phyloP scores from a whole-genome alignment of 2,329 filamentous ascomycete genomes.

The Thielaviopsis ethacetica region DNA sequence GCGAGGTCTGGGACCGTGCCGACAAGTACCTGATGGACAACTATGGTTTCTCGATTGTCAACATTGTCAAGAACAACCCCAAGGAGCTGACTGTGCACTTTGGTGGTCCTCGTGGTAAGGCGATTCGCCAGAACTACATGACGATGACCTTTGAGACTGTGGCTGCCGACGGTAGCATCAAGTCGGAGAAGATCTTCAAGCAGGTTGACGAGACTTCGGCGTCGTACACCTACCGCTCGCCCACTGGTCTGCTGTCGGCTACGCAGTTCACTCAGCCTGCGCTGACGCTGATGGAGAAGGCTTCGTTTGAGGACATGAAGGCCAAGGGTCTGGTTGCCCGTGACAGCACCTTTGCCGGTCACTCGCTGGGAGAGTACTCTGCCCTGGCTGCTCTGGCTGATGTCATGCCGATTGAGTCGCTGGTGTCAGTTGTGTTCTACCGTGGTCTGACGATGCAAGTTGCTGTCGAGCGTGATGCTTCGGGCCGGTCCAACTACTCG shows the following conservation, averaged over 20 bases:
- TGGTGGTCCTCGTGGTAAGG: slow-evolving; percentile 88
- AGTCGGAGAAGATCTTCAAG: slow-evolving; percentile 99
- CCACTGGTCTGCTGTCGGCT: slow-evolving; percentile 83
- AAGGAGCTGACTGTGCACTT: slow-evolving; percentile 98
- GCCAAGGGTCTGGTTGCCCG: slow-evolving; percentile 88
- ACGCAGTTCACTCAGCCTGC: slow-evolving; percentile 98
- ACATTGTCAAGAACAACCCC: slow-evolving; percentile 98
- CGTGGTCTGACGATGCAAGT: slow-evolving; percentile 98
- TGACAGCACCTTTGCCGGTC: slow-evolving; percentile 93
- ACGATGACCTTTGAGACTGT: slow-evolving; percentile 99
- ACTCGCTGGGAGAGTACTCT: slow-evolving; percentile 96
- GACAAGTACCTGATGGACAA: slow-evolving; percentile 98
- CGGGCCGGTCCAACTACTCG: slow-evolving; percentile 90
- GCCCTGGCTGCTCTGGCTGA: slow-evolving; percentile 90
- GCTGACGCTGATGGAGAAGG: slow-evolving; percentile 98
- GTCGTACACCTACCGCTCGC: slow-evolving; percentile 93
- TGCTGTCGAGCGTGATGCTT: slow-evolving; percentile 86
- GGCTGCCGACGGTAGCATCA: slow-evolving; percentile 75
- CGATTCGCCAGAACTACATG: slow-evolving; percentile 98
- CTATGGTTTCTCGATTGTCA: slow-evolving; percentile 94
- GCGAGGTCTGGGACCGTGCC: slow-evolving; percentile 94
- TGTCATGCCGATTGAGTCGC: slow-evolving; percentile 97
- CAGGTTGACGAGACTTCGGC: slow-evolving; percentile 84
- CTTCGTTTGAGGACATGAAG: slow-evolving; percentile 97
- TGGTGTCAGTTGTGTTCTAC: slow-evolving; percentile 98